Evolutionary conservation across 2,329 filamentous ascomycete species (phyloP).

Genomic region (Nakataea oryzae): DNA sequence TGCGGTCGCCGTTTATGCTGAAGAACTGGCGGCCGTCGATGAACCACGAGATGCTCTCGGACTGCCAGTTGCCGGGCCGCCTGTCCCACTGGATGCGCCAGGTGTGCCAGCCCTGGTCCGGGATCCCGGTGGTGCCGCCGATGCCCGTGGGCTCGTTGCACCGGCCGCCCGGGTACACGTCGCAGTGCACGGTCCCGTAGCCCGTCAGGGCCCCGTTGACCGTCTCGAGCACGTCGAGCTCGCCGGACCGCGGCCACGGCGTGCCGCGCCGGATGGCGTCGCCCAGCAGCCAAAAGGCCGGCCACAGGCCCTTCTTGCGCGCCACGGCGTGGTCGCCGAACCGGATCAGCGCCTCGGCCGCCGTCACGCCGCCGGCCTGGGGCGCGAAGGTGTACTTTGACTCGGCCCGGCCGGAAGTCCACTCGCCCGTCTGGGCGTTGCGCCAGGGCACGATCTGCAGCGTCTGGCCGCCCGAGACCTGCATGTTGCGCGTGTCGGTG

Average conservation of each 20-base stretch:
- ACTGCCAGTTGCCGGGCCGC: conserved; percentile 27
- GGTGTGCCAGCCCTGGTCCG: conserved; percentile 34
- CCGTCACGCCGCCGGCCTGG: conserved; percentile 24
- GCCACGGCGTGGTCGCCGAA: conserved; percentile 26
- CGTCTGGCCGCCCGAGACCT: conserved; percentile 37
- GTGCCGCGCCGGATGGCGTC: conserved; percentile 33
- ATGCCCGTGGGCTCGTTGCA: conserved; percentile 37
- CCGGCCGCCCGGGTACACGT: conserved; percentile 27
- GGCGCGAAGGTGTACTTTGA: conserved; percentile 34
- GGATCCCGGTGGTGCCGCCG: conserved; percentile 21
- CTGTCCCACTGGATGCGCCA: conserved; percentile 37
- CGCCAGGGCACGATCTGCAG: conserved; percentile 37
- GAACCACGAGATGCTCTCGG: conserved; percentile 36
- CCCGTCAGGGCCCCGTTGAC: conserved; percentile 33
- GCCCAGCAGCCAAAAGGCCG: conserved; percentile 42
- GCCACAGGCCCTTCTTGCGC: conserved; percentile 39
- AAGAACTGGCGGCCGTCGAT: conserved; percentile 32
- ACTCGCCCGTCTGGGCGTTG: conserved; percentile 21
- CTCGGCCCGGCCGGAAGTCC: conserved; percentile 41
- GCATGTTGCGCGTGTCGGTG: conserved; percentile 29
- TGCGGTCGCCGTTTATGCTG: conserved; percentile 25
- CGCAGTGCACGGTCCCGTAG: conserved; percentile 38
- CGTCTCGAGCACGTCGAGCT: conserved; percentile 40
- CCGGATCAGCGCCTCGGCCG: conserved; percentile 32
- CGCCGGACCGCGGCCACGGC: conserved; percentile 36